Evolutionary conservation across 306 rosid genomes (phyloP).

Genomic region (Canavalia ensiformis): DNA sequence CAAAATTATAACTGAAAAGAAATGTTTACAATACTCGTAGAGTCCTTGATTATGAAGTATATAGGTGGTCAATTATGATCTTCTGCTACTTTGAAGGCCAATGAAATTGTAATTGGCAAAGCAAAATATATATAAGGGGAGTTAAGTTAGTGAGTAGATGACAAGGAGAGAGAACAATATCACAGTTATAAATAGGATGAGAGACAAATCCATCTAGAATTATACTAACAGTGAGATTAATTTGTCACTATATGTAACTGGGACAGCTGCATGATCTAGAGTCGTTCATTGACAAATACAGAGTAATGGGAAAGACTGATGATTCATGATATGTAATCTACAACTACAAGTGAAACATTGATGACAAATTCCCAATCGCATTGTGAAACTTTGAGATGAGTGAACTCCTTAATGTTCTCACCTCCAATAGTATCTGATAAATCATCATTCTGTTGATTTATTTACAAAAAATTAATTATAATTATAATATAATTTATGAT

Average conservation of each 20-base stretch:
- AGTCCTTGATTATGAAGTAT: too few species aligned
- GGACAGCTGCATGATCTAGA: slow-evolving; percentile 41
- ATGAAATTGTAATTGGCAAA: background rate
- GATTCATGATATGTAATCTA: background rate
- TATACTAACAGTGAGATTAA: background rate
- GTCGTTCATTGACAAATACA: slow-evolving; percentile 41
- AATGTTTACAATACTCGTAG: too few species aligned
- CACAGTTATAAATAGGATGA: background rate
- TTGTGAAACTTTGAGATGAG: too few species aligned
- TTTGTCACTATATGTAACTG: slow-evolving; percentile 28
- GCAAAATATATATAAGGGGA: background rate
- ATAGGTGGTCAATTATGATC: background rate
- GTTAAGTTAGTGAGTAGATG: background rate
- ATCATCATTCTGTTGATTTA: too few species aligned
- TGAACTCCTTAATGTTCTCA: too few species aligned
- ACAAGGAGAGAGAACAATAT: background rate
- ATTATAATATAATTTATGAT: too few species aligned
- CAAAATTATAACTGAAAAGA: too few species aligned
- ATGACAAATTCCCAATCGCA: background rate
- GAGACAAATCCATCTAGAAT: background rate
- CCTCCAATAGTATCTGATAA: too few species aligned
- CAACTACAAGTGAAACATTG: slow-evolving; percentile 10
- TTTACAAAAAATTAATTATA: too few species aligned
- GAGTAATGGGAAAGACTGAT: background rate
- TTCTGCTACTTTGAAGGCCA: background rate